Evolutionary conservation across 371 early-diverging fungal species (phyloP), one percentile per base, ranked within the genome.

Genomic region (Mucor plumbeus): DNA sequence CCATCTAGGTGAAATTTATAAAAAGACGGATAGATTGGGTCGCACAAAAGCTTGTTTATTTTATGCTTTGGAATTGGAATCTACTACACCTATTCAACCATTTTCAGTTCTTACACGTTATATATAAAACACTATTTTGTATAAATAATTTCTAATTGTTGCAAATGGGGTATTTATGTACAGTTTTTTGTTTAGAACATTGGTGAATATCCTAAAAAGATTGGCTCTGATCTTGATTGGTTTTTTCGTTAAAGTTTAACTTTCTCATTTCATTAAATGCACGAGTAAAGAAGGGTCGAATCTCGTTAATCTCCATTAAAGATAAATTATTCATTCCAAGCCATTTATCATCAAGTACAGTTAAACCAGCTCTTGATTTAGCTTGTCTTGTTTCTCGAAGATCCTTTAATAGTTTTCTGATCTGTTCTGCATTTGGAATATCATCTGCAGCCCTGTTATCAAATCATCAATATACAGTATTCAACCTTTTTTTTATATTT

Each of bases 251-350:
- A 48, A 73, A 31, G 58, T 74, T 72, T 54, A 84, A 61, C 73
- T 80, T 84, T 35, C 85, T 78, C 70, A 91, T 79, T 57, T 90
- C 87, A 36, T 91, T 81, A 73, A 93, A 95, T 17, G 93, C 93
- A 33, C 79, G 84, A 14, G 87, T 74, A 76, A 94, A 95, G 72
- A 94, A 88, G 0, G 96, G 95, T 31, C 94, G 85, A 60, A 96
- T 92, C 72, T 94, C 94, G 62, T 95, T 95, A 70, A 96, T 86
- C 71, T 96, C 96, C 86, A 92, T 92, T 4, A 87, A 74, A 15
- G 93, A 88, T 60, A 95, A 70, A 64, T 93, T 91, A 68, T 94
- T 91, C 88, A 94, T 88, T 75, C 91, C 92, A 14, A 95, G 80
- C 73, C 90, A 90, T 47, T 77, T 74, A 48, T 85, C 75, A 70